Evolutionary conservation across 495 filamentous ascomycete genomes (phyloP).

Genomic region (Haplographium delicatum): DNA sequence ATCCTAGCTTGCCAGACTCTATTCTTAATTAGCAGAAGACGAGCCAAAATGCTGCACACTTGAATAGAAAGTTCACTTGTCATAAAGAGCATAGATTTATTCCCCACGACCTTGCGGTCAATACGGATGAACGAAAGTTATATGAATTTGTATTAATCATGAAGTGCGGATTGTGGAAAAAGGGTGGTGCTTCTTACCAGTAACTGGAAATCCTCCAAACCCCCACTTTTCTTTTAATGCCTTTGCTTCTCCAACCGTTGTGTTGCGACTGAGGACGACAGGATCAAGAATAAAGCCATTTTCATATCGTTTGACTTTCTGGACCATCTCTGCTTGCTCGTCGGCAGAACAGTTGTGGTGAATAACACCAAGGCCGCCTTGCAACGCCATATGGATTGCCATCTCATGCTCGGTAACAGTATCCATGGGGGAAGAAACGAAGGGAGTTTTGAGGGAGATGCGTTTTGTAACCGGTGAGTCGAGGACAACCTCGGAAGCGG

Average conservation of each 20-base stretch:
- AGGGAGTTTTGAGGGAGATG: constrained; percentile 87
- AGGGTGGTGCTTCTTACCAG: constrained; percentile 62
- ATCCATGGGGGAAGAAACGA: constrained; percentile 98
- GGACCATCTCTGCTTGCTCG: constrained; percentile 96
- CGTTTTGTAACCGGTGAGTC: constrained; percentile 91
- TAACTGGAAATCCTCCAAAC: constrained; percentile 97
- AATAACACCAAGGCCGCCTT: constrained; percentile 94
- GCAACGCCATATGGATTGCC: constrained; percentile 97
- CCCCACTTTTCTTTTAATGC: constrained; percentile 95
- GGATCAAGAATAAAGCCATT: constrained; percentile 99
- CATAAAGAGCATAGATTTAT: constrained; percentile 47
- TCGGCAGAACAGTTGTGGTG: constrained; percentile 98
- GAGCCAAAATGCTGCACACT: no score
- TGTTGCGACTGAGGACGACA: constrained; percentile 80
- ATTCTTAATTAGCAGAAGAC: constrained; percentile 12
- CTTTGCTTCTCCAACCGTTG: constrained; percentile 88
- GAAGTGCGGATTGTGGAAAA: constrained; percentile 28
- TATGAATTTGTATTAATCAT: constrained; percentile 69
- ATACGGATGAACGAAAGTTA: constrained; percentile 99
- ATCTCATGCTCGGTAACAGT: constrained; percentile 98
- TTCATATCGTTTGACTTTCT: constrained; percentile 98
- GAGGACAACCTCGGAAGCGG: constrained; percentile 81
- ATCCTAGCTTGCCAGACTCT: constrained; percentile 91
- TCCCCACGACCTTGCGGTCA: constrained; percentile 84
- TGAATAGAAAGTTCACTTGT: constrained; percentile 20